Base-by-base conservation (phyloP, 371 early-diverging fungal species). In the Chytridium lagenaria region DNA sequence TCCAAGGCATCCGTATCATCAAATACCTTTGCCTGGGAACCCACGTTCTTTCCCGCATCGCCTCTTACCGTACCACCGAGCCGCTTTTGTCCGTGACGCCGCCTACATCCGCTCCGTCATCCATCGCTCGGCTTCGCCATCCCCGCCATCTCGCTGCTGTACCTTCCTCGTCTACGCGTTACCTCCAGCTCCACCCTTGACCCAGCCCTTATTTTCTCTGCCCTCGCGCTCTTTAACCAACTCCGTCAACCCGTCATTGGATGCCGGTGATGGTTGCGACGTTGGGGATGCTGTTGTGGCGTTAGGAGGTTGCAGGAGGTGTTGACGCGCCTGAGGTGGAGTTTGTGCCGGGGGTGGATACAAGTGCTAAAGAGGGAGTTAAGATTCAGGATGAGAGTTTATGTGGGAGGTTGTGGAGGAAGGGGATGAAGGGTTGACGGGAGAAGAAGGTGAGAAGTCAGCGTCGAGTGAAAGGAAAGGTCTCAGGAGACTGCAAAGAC, bases 11-110 rank as follows among this genome's bases (percentile, higher is more conserved):
- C 50, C 77, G 81, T 33, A 59, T 83, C n/a, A 67, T 81, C 63
- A 81, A 83, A 51, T 73, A 71, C n/a, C 38, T 80, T 76, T 23
- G 78, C 66, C 15, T 83, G 84, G 84, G 84, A 81, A 40, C 16
- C 59, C 30, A 33, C 50, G 1, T 76, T 81, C 57, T 44, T 63
- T 0, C 83, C 34, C 75, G 77, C 44, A 75, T 88, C 23, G 68
- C 74, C 78, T 81, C 76, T 49, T 83, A 87, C 2, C 87, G 92
- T n/a, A 84, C 83, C 28, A 77, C 77, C 36, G 90, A 90, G 72
- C 67, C 91, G 16, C 73, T 28, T 50, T 37, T 1, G 71, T 78
- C n/a, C 10, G 40, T 23, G 26, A 28, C 26, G 51, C 68, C 1
- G 50, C 39, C 7, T 74, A 72, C 44, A 71, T 72, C 52, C 70